These are phyloP conservation scores for Endotrypanum monterogeii DNA, from an alignment of 208 protist species.

Conservation along the genomic window DNA sequence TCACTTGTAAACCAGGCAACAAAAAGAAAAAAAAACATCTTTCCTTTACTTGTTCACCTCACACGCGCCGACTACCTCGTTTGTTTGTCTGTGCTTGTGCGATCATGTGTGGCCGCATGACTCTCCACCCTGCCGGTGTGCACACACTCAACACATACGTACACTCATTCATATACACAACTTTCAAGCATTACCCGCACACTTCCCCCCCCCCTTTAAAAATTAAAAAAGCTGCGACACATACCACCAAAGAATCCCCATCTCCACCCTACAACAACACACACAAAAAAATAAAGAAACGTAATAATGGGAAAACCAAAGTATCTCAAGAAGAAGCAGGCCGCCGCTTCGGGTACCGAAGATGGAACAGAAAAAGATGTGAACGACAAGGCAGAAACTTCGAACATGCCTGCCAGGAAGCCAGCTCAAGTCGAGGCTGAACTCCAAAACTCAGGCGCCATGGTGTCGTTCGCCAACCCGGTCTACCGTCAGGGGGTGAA, in stretches of 20 bases:
- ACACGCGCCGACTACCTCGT: too few relatives aligned
- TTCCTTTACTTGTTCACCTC: too few relatives aligned
- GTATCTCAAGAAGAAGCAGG: conserved; percentile 85
- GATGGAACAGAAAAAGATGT: conserved; percentile 7
- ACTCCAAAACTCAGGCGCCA: conserved; percentile 61
- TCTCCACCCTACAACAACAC: too few relatives aligned
- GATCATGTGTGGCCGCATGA: too few relatives aligned
- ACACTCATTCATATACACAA: neutral
- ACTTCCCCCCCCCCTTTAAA: neutral
- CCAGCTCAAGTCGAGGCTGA: conserved; percentile 24
- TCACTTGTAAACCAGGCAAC: too few relatives aligned
- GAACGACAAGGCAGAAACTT: conserved; percentile 35
- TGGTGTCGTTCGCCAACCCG: conserved; percentile 86
- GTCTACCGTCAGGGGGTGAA: conserved; percentile 83
- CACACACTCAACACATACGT: neutral
- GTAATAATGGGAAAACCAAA: conserved; percentile 78
- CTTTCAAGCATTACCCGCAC: neutral
- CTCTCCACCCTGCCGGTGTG: too few relatives aligned
- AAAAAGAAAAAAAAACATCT: too few relatives aligned
- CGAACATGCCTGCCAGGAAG: conserved; percentile 11
- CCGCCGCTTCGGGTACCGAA: conserved; percentile 32
- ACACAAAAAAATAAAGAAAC: too few relatives aligned
- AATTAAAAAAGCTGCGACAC: too few relatives aligned
- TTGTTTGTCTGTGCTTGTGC: too few relatives aligned
- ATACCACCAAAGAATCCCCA: too few relatives aligned